Base-by-base conservation (phyloP, 768 basidiomycete species). In the Lactarius sanguifluus region DNA sequence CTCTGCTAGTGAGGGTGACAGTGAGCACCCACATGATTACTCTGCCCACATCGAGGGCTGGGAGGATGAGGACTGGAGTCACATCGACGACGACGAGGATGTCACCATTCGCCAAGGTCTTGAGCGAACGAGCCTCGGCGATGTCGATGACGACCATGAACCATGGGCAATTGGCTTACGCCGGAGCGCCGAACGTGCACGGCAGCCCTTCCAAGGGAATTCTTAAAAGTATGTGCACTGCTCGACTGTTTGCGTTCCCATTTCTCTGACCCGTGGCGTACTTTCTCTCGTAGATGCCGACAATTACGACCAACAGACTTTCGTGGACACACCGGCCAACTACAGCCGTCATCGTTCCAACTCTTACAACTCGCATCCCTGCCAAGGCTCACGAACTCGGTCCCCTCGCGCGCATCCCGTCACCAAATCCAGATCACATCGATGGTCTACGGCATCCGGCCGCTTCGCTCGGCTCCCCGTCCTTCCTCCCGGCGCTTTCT, bases 401-500 rank as follows among this genome's bases (percentile, higher is more conserved):
- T 32, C 92, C 92, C 6, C 81, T 95, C 50, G 89, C 92, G 36
- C 88, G 85, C 62, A 87, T 95, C 65, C 92, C 92, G 59, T 85
- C 88, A 7, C 88, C 91, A 2, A 91, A 95, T 73, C 90, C 92
- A 61, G 90, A 89, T 74, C 88, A 91, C 69, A 94, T 92, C 70
- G 94, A 91, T 71, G 93, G 90, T n/a, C 82, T 95, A 64, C 90
- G 91, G 73, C 88, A 90, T 73, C 78, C 80, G 15, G 62, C 61
- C 25, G 67, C 64, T 15, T 64, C 69, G 32, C 41, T 67, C 40
- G 64, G 66, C 60, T 58, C 73, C 63, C n/a, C 61, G 1, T 72
- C 77, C 25, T 79, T 76, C 75, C 76, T 88, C 56, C 86, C 87
- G n/a, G 80, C 84, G 52, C 81, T 86, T 71, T 80, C 84, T 16